These are phyloP conservation scores for Wickerhamiella dianesei DNA, from an alignment of 805 yeast species.

Conservation along the genomic window DNA sequence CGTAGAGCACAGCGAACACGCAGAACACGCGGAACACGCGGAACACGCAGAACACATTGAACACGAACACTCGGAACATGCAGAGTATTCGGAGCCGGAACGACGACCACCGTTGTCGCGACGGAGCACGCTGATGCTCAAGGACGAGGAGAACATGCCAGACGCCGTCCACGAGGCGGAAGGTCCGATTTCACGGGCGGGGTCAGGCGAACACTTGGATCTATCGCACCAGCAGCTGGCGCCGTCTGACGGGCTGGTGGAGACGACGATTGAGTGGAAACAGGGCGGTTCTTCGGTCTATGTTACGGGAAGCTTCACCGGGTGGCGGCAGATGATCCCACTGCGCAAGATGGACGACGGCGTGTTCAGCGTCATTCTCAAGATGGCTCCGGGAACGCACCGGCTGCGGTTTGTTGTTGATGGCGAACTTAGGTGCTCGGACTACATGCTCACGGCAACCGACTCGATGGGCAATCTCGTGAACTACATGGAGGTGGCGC, in stretches of 20 bases:
- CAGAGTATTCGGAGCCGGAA: constrained; percentile 3
- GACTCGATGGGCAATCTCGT: constrained; percentile 95
- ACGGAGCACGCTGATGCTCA: constrained; percentile 17
- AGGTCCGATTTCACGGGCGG: constrained; percentile 20
- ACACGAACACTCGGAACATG: constrained; percentile 3
- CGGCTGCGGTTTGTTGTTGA: constrained; percentile 88
- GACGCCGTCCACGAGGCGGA: constrained; percentile 10
- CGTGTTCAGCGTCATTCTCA: constrained; percentile 23
- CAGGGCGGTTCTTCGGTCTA: constrained; percentile 95
- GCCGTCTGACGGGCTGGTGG: constrained; percentile 15
- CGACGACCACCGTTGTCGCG: constrained; percentile 12
- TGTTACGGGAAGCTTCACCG: constrained; percentile 94
- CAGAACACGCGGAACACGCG: constrained; percentile 1
- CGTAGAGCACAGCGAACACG: constrained; percentile 1
- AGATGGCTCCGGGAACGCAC: constrained; percentile 74
- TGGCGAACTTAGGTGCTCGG: constrained; percentile 79
- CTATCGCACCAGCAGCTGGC: constrained; percentile 7
- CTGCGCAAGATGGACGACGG: constrained; percentile 33
- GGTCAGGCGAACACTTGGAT: constrained; percentile 22
- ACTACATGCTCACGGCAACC: constrained; percentile 87
- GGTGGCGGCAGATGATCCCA: constrained; percentile 97
- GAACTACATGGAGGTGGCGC: constrained; percentile 46
- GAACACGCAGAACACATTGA: constrained; percentile 7
- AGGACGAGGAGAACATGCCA: constrained; percentile 11
- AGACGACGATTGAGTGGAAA: constrained; percentile 44